Base-by-base conservation (phyloP, 495 filamentous ascomycete species). In the Aspergillus conjunctus region DNA sequence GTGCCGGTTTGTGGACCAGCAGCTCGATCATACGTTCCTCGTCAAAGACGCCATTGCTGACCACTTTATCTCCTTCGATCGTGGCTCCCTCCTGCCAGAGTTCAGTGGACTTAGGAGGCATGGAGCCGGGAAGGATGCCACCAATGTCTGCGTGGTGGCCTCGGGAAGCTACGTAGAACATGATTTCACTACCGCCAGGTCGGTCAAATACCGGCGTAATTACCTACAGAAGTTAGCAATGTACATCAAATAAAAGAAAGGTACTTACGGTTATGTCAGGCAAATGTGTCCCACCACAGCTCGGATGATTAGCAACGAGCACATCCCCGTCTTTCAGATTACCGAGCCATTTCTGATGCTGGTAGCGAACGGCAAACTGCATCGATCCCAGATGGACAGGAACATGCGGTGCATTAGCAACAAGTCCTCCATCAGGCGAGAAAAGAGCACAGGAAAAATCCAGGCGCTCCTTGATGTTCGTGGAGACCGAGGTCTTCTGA, bases 61-160 rank as follows among this genome's bases (percentile, higher is more conserved):
- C 93, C 2, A 98, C 82, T 75, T 96, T 97, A 70, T 97, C 95
- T 10, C 88, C 88, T 72, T 94, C 92, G 65, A 98, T 96, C 10
- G 92, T 85, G 0, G 95, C 93, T 9, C 94, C 94, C 75, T 98
- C 94, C 72, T 98, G 93, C 78, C 81, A 97, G 0, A 98, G 83
- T 66, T 97, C 94, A 6, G 89, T 85, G 3, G 93, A 97, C 61
- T 96, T 89, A 1, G 94, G 94, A 1, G 94, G 94, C 94, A 98
- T 98, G 39, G 91, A 95, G 9, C 94, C 94, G 0, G 94, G 93
- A 5, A 96, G 84, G 55, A 97, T 97, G 31, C 94, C 94, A 14
- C 94, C 94, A 64, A 98, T 98, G 71, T 98, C 94, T 2, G 94
- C 94, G 62, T 98, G 94, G 69, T 98, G 94, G 0, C 94, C 94